Conservation (phyloP, 441 rosid species). For the Gossypium davidsonii region DNA sequence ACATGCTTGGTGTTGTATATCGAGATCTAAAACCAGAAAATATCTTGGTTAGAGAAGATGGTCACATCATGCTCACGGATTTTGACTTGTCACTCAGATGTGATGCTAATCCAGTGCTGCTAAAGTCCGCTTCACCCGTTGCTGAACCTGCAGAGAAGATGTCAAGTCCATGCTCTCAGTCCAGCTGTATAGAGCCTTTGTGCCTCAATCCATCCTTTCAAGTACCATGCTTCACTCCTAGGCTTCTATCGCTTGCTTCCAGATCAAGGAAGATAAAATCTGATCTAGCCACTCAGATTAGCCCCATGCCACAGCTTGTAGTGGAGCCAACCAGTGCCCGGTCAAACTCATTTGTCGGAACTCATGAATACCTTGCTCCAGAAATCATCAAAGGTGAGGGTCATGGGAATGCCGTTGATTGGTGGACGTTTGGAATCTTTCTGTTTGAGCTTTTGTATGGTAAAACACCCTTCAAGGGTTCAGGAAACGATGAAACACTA, state of each 20-base stretch:
- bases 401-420: constrained; percentile 72
- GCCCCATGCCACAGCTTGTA: constrained; percentile 61
- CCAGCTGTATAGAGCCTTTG: constrained; percentile 67
- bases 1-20: constrained; percentile 82
- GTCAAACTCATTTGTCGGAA: constrained; percentile 75
- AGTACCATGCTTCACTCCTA: constrained; percentile 70
- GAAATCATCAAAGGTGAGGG: constrained; percentile 70
- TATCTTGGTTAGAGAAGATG: constrained; percentile 69
- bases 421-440: constrained; percentile 77
- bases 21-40: constrained; percentile 82
- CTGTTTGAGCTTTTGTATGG: constrained; percentile 64
- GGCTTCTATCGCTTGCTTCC: constrained; percentile 47
- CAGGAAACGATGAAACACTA: constrained; percentile 53
- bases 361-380: constrained; percentile 69
- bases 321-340: constrained; percentile 72
- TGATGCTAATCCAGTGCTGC: constrained; percentile 40
- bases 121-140: constrained; percentile 45
- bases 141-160: constrained; percentile 37
- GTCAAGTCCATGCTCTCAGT: constrained; percentile 60
- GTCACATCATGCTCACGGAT: constrained; percentile 81
- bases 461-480: constrained; percentile 65
- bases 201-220: constrained; percentile 73
- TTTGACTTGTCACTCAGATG: constrained; percentile 70
- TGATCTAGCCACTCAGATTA: constrained; percentile 47
- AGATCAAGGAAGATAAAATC: constrained; percentile 48